Evolutionary conservation across 495 filamentous ascomycete species (phyloP).

Genomic region (Hyaloscypha finlandica): DNA sequence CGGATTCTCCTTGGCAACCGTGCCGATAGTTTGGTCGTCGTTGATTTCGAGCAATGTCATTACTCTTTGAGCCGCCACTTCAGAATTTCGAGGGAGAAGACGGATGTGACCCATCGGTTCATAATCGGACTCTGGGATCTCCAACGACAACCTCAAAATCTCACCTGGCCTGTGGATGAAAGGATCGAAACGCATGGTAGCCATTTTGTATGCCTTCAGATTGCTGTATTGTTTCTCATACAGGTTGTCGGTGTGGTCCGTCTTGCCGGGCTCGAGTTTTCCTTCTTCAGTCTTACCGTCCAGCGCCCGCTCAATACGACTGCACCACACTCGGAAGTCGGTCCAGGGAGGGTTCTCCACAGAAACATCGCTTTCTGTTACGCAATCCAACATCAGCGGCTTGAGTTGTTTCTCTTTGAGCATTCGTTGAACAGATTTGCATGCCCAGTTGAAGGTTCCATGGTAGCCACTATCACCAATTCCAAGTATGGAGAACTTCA

Average conservation of each 20-base stretch:
- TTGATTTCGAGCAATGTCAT: background rate
- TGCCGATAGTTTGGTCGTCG: background rate
- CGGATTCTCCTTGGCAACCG: background rate
- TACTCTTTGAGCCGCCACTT: background rate
- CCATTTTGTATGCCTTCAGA: background rate
- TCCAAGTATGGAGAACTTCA: background rate
- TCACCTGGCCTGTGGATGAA: background rate
- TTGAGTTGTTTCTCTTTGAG: background rate
- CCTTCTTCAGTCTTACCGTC: background rate
- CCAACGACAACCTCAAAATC: background rate
- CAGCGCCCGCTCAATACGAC: background rate
- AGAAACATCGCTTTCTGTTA: background rate
- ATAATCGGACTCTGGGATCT: background rate
- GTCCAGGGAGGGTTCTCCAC: background rate
- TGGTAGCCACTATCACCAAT: background rate
- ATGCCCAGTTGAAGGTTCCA: background rate
- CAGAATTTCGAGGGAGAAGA: background rate
- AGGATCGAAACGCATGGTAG: background rate
- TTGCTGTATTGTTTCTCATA: background rate
- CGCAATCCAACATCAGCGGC: background rate
- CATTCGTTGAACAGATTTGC: background rate
- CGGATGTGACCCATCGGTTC: background rate
- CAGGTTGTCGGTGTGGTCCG: background rate
- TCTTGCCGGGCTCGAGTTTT: background rate
- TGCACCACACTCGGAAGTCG: background rate